Base-by-base conservation (phyloP, 352 stramenopile species). In the Pythium scleroteichum region DNA sequence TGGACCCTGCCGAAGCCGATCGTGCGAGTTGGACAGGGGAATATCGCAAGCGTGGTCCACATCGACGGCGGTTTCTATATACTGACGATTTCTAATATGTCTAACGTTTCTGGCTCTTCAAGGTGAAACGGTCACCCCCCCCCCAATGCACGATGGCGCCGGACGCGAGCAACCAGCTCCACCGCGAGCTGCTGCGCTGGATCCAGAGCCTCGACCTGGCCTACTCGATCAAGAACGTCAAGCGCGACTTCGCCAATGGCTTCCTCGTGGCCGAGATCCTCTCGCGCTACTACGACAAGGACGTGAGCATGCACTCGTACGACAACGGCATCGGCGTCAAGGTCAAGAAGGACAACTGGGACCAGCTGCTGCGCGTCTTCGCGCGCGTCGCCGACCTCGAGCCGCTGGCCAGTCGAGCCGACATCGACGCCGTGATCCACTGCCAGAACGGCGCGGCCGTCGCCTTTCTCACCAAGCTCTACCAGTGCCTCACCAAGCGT, bases 191-290 rank as follows among this genome's bases (percentile, higher is more conserved):
- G 47, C 74, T 97, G 66, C 82, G 89, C 39, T 97, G 91, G 91
- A 90, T 97, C 57, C 91, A 97, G 79, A 96, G 86, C 64, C 69
- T 97, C n/a, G 91, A 97, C 57, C 66, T 97, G 53, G 88, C 91
- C 23, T 97, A 97, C 63, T 96, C 86, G 12, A 92, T 97, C 63
- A 97, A 97, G 71, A 97, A 97, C 69, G 87, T 97, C 60, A 97
- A 97, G 73, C 71, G 48, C 47, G 88, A 95, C 74, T 96, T 96
- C 62, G 75, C 87, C 22, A 96, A 96, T 50, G 91, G 90, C 29
- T 97, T 97, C 64, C 74, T 97, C 1, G 82, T 97, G 24, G 91
- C 89, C 2, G 91, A 97, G 71, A 96, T 97, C 63, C 76, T 96
- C 33, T 96, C 87, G 32, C 77, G 88, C 2, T 97, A 97, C 69